Evolutionary conservation across 331 rosid species (phyloP).

Genomic region (Quercus tomentella): DNA sequence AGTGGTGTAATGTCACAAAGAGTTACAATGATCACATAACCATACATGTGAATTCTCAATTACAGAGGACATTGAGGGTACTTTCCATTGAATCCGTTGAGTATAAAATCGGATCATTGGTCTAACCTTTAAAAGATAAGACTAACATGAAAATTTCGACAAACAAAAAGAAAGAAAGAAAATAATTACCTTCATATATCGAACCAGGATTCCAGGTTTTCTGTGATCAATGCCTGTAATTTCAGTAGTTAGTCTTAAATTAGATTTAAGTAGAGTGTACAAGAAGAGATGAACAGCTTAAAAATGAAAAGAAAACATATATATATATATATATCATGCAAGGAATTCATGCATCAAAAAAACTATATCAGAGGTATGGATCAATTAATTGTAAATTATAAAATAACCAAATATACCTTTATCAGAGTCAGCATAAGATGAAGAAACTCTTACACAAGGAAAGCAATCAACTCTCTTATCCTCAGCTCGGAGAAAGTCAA

Average conservation of each 20-base stretch:
- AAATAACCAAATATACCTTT: constrained; percentile 51
- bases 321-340: neutral
- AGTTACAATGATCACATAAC: neutral
- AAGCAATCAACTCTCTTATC: constrained; percentile 94
- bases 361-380: neutral
- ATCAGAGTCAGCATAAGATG: constrained; percentile 50
- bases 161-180: neutral
- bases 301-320: neutral
- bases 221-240: constrained; percentile 55
- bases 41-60: neutral
- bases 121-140: no score
- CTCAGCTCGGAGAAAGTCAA: constrained; percentile 79
- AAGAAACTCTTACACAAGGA: constrained; percentile 69
- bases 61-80: neutral
- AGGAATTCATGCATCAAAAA: neutral
- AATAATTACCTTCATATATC: constrained; percentile 84
- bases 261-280: constrained; percentile 4
- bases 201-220: constrained; percentile 72
- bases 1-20: no score
- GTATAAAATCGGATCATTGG: no score
- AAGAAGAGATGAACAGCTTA: neutral
- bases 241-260: constrained; percentile 33
- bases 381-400: neutral
- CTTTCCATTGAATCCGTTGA: no score
- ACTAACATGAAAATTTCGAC: neutral